Base-by-base conservation (phyloP, 345 rosid genomes). In the Corymbia maculata region DNA sequence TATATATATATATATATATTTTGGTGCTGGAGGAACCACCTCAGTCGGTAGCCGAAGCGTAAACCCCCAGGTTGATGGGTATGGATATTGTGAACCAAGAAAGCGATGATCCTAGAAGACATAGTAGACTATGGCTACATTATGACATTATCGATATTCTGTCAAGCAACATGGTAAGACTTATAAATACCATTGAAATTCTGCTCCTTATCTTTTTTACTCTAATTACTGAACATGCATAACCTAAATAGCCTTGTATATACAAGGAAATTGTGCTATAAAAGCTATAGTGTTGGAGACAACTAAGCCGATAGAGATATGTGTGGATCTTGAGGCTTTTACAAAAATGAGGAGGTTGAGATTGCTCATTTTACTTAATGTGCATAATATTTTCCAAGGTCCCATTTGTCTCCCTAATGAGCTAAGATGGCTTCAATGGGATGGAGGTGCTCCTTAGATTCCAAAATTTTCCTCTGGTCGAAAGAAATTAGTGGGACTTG, bases 181-280 rank as follows among this genome's bases (percentile, higher is more conserved):
- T 66, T 6, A 42, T 42, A 14, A 13, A 66, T 1, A 32, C 1
- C 6, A 4, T 68, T 44, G 8, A 32, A 66, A 15, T 15, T 66
- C 0, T 30, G 6, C 11, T 32, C 0, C 0, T 32, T 32, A 68
- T 68, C 12, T 68, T 15, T 59, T 24, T 2, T 0, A 0, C 21
- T 30, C 9, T 14, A 66, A 0, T 7, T 15, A 66, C 2, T 30
- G 0, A n/a, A 0, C 1, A 6, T 2, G 13, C 0, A 28, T 61
- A 61, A 28, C 66, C 32, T 28, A 12, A 61, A 61, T 28, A 61
- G 32, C 28, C 15, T 61, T 61, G 16, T 6, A 2, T 1, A 61
- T 6, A 3, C 0, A 61, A 32, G 70, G 0, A 61, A 2, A 13
- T 61, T 61, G 8, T 61, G 32, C 15, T 61, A 15, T 26, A 0